Conservation (phyloP, 2,329 filamentous ascomycete species). For the Coniella lustricola region DNA sequence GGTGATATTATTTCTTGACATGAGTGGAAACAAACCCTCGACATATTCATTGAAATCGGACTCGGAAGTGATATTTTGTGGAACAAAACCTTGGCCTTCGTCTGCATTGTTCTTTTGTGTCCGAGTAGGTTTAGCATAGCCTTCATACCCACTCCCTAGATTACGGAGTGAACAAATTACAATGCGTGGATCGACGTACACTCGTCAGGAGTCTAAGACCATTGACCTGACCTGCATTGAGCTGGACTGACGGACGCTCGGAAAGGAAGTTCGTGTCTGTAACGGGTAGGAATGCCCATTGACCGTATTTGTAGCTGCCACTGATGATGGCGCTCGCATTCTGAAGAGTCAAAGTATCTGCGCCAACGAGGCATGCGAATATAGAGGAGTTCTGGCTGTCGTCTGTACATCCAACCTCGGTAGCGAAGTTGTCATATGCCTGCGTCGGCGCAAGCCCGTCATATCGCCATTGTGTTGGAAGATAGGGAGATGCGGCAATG, state of each 20-base stretch:
- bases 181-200: neutral
- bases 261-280: slow-evolving; percentile 28
- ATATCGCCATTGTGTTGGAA: slow-evolving; percentile 7
- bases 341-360: slow-evolving; percentile 25
- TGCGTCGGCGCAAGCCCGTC: slow-evolving; percentile 1
- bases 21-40: slow-evolving; percentile 31
- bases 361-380: slow-evolving; percentile 20
- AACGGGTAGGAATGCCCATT: slow-evolving; percentile 29
- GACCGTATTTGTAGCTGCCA: slow-evolving; percentile 15
- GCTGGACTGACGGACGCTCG: slow-evolving; percentile 23
- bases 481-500: slow-evolving; percentile 8
- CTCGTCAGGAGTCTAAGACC: slow-evolving; percentile 20
- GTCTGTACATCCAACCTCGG: slow-evolving; percentile 1
- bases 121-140: neutral
- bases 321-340: slow-evolving; percentile 20
- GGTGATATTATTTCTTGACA: slow-evolving; percentile 30
- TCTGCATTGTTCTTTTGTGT: slow-evolving; percentile 37
- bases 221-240: slow-evolving; percentile 25
- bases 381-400: slow-evolving; percentile 2
- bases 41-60: slow-evolving; percentile 34
- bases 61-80: slow-evolving; percentile 35
- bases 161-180: too few relatives aligned
- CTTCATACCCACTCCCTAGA: too few relatives aligned
- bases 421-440: slow-evolving; percentile 5
- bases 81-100: slow-evolving; percentile 40